Base-by-base conservation (phyloP, 2,329 filamentous ascomycete species). In the Mycosphaerella sp. region DNA sequence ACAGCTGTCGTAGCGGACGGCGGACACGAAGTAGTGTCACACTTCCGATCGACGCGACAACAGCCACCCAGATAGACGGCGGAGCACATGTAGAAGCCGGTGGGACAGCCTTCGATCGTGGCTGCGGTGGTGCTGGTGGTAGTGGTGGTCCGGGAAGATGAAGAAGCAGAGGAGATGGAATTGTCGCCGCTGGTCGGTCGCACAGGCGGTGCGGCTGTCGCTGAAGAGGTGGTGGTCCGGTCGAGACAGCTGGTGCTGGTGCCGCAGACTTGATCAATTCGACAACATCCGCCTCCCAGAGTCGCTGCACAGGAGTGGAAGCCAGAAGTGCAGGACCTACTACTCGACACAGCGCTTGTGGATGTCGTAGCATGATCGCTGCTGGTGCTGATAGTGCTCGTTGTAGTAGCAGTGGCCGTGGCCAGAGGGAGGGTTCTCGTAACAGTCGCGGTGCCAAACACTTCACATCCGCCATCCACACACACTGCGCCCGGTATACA, bases 51-150 rank as follows among this genome's bases (percentile, higher is more conserved):
- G 0, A 89, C 90, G 54, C 87, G 86, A 73, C 92, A 97, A 74
- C 92, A 97, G 17, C 89, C 89, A 11, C 87, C 89, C 1, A 80
- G 75, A 55, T 91, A 89, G 56, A 84, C 83, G 1, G 92, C 92
- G 2, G 85, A 81, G 71, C 92, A 97, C 48, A 89, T 85, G 70
- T 97, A 97, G 76, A 91, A 97, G 2, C 91, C 91, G 0, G 85
- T 91, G 0, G 92, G 92, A 64, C 92, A 97, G 63, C 79, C 66
- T 7, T 69, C 64, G 34, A 48, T 60, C 49, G 34, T 44, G 56
- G 65, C 32, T 62, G 74, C 67, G 10, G 75, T 69, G 29, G 72
- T 70, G 6, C 67, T 62, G 1, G 70, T 71, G 12, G 34, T 44
- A 21, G 42, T 44, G 21, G 40, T 29, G 17, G 8, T 29, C 21